Conservation (phyloP, 2,329 filamentous ascomycete genomes). For the Aureobasidium sp. region DNA sequence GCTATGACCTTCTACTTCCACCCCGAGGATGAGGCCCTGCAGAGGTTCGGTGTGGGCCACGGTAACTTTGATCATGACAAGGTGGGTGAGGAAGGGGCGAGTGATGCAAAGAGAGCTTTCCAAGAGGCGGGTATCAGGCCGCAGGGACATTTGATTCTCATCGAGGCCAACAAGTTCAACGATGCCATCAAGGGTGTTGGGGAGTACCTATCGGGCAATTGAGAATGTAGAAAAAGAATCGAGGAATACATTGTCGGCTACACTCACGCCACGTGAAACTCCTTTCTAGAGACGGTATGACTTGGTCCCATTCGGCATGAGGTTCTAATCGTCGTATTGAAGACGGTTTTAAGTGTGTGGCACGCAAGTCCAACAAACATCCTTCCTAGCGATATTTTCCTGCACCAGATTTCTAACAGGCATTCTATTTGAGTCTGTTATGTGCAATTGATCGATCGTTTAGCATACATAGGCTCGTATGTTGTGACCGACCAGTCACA, state of each 20-base stretch:
- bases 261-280: too few relatives aligned
- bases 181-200: slow-evolving; percentile 65
- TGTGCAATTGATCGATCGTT: too few relatives aligned
- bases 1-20: slow-evolving; percentile 79
- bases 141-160: slow-evolving; percentile 74
- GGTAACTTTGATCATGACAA: slow-evolving; percentile 72
- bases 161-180: slow-evolving; percentile 70
- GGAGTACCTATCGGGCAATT: slow-evolving; percentile 51
- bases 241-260: neutral
- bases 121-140: slow-evolving; percentile 85
- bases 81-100: slow-evolving; percentile 64
- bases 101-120: slow-evolving; percentile 90
- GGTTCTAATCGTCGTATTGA: neutral
- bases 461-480: neutral
- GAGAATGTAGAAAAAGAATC: neutral
- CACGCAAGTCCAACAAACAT: too few relatives aligned
- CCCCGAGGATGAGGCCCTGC: slow-evolving; percentile 84
- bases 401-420: too few relatives aligned
- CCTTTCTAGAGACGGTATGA: too few relatives aligned
- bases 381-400: too few relatives aligned
- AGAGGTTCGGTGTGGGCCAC: slow-evolving; percentile 61
- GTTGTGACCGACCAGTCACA: neutral
- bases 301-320: neutral
- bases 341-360: too few relatives aligned
- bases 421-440: too few relatives aligned